Base-by-base conservation (phyloP, 768 basidiomycete genomes). In the Chiua virens region DNA sequence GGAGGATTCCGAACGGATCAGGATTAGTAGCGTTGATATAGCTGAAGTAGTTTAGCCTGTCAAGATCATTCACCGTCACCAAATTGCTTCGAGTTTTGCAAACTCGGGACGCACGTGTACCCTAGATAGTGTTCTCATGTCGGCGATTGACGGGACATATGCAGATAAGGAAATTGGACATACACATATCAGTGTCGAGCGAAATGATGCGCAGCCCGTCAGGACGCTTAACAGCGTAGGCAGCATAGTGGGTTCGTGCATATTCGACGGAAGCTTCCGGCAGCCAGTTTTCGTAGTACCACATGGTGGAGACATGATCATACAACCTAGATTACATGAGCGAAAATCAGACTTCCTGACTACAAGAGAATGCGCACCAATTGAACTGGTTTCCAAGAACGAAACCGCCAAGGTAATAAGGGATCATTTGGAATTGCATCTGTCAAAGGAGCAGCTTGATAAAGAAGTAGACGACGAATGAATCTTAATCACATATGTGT, bases 401-500 rank as follows among this genome's bases (percentile, higher is more conserved):
- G 6, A 45, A 38, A 3, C 71, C 73, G 6, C 66, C 68, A 8
- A 74, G 53, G 5, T 69, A 52, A 45, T 74, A 72, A 14, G 71
- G 72, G 8, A 74, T 56, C 72, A 54, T 75, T 71, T 73, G 53
- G 36, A 23, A 25, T 43, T 52, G 59, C 41, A 47, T 46, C 52
- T 50, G 23, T 11, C 15, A 14, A 20, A 17, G 27, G 28, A 34
- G 4, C 4, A 34, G 14, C 3, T 14, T 3, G 32, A 1, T n/a
- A 21, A 7, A 35, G 2, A 23, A 18, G 8, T 7, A n/a, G 20
- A 5, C 43, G n/a, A n/a, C n/a, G n/a, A n/a, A n/a, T n/a, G 36
- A 34, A 41, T 18, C 23, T 28, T 3, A 25, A 36, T 45, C 54
- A 84, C 82, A 66, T 86, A 86, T 39, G 74, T 81, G 61, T 89